A percentile compares a stretch with the other conserved stretches of the same genome.
These are phyloP conservation scores for Forsythia viridissima DNA, from an alignment of 257 asterid species.

Conservation along the genomic window DNA sequence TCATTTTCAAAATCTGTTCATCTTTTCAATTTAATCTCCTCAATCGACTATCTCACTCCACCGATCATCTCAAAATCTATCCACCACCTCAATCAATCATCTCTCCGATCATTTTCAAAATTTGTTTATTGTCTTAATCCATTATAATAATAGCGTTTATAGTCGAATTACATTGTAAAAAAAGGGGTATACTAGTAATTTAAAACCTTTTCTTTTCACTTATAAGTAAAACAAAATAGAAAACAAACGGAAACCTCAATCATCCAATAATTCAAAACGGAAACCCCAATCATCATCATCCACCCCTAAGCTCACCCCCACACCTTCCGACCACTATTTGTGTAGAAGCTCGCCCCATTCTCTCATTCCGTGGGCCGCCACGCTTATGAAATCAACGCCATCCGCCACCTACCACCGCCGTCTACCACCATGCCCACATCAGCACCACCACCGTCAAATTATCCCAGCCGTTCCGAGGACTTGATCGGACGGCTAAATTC, in stretches of 20 bases:
- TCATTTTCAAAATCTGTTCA: no score
- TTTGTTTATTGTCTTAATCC: no score
- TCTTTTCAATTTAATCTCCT: no score
- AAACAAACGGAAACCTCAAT: not conserved
- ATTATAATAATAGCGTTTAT: no score
- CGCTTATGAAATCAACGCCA: not conserved
- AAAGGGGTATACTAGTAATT: no score
- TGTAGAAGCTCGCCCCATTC: not conserved
- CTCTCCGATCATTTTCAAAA: no score
- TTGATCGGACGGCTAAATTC: conserved; percentile 65
- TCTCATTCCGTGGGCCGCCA: not conserved
- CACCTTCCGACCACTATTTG: not conserved
- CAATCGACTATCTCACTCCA: no score
- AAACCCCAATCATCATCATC: not conserved
- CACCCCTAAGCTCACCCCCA: not conserved
- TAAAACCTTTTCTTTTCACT: no score
- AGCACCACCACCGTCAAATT: conserved; percentile 39
- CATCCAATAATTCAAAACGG: not conserved
- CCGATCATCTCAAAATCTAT: no score
- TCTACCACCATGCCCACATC: conserved; percentile 63
- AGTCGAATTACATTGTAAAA: no score
- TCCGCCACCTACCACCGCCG: not conserved
- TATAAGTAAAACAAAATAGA: not conserved
- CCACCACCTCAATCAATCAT: no score
- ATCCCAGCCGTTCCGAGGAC: conserved; percentile 69